phyloP scores from a whole-genome alignment of 257 asterid genomes.

The Capsicum pubescens region DNA sequence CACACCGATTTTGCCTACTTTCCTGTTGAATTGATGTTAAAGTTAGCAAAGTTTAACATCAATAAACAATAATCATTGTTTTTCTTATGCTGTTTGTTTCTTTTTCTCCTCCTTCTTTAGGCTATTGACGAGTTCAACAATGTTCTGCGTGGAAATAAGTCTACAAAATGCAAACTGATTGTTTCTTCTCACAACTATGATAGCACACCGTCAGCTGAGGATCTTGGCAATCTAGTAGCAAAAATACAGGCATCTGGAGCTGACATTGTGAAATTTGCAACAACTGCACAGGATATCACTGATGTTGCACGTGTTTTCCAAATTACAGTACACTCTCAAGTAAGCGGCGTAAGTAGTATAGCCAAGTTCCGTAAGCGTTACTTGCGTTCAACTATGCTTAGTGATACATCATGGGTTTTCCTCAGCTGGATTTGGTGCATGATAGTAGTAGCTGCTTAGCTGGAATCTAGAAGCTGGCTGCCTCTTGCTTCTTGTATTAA shows the following conservation, averaged over 20 bases:
- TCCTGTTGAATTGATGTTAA: background rate
- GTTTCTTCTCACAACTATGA: constrained; percentile 94
- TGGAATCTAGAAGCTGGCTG: constrained; percentile 9
- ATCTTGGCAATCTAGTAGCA: constrained; percentile 88
- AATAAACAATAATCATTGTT: background rate
- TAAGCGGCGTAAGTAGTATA: constrained; percentile 48
- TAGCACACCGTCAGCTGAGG: constrained; percentile 79
- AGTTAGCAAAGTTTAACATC: background rate
- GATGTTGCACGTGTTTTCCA: constrained; percentile 91
- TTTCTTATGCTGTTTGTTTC: constrained; percentile 23
- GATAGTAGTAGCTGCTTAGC: background rate
- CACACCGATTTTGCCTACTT: background rate
- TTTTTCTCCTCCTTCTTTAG: constrained; percentile 43
- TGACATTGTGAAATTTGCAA: constrained; percentile 93
- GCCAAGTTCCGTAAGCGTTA: constrained; percentile 6
- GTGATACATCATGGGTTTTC: constrained; percentile 1
- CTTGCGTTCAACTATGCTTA: background rate
- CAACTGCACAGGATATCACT: constrained; percentile 84
- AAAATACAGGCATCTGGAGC: constrained; percentile 97
- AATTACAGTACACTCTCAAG: constrained; percentile 92
- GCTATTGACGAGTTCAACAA: constrained; percentile 78
- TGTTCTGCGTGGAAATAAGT: constrained; percentile 58
- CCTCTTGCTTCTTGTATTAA: background rate
- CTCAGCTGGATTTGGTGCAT: constrained; percentile 23
- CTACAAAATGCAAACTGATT: constrained; percentile 79